A percentile compares a stretch with the other conserved stretches of the same genome.
Conservation (phyloP, 371 early-diverging fungal genomes). For the Lichtheimia corymbifera region DNA sequence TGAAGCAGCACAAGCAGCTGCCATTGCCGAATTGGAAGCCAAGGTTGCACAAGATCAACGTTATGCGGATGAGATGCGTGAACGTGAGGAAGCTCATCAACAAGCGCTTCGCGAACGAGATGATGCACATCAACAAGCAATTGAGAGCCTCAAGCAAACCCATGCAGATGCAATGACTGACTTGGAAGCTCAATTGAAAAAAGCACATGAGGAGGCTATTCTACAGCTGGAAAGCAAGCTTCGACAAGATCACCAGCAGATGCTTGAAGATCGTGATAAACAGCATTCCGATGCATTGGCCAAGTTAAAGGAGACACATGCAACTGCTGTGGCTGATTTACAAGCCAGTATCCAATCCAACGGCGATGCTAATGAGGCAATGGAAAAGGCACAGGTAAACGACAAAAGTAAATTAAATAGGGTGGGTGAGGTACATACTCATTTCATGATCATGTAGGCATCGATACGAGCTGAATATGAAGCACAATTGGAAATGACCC, state of each 20-base stretch:
- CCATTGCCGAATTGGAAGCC: slow-evolving; percentile 18
- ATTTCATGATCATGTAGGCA: background rate
- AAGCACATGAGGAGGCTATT: slow-evolving; percentile 14
- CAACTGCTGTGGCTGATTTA: background rate
- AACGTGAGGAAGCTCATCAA: background rate
- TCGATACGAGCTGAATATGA: slow-evolving; percentile 9
- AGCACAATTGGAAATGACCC: slow-evolving; percentile 4
- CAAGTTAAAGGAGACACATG: slow-evolving; percentile 1
- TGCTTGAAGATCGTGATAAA: background rate
- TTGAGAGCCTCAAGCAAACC: slow-evolving; percentile 4
- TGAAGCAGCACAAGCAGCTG: slow-evolving; percentile 15
- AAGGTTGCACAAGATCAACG: slow-evolving; percentile 3
- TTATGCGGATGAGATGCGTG: background rate
- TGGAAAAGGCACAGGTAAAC: slow-evolving; percentile 2
- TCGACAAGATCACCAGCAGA: background rate
- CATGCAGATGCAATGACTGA: slow-evolving; percentile 18
- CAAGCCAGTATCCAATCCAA: background rate
- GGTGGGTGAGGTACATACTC: background rate
- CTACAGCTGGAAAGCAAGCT: slow-evolving; percentile 17
- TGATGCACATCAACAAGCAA: background rate
- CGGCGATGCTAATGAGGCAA: slow-evolving; percentile 2
- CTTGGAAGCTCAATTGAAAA: slow-evolving; percentile 13
- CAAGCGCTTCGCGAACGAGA: background rate
- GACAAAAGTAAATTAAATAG: no score
- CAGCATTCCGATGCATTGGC: slow-evolving; percentile 7